phyloP scores from a whole-genome alignment of 352 stramenopile species.

The Plasmopara muralis region DNA sequence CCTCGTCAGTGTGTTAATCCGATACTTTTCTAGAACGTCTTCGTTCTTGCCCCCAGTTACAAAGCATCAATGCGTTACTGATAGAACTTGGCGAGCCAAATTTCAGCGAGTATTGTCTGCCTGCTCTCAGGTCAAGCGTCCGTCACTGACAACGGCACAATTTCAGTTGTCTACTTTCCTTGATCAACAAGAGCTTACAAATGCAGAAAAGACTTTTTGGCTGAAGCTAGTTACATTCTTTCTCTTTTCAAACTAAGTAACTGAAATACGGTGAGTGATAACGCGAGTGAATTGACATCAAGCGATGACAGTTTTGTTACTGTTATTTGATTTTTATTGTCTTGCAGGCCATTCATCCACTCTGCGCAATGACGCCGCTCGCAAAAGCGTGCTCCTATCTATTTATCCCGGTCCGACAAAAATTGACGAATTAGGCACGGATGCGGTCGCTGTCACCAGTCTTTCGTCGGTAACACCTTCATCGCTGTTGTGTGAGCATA shows the following conservation, averaged over 20 bases:
- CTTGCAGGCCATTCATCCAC: constrained; percentile 1
- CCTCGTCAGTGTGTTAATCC: constrained; percentile 20
- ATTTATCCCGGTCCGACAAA: constrained; percentile 19
- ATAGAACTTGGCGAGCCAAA: constrained; percentile 33
- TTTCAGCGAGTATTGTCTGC: constrained; percentile 25
- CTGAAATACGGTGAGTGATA: not conserved
- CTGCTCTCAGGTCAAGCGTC: constrained; percentile 12
- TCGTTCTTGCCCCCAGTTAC: constrained; percentile 8
- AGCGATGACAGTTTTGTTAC: constrained; percentile 20
- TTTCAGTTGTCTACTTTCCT: constrained; percentile 33
- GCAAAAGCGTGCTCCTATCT: constrained; percentile 35
- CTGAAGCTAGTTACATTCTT: constrained; percentile 57
- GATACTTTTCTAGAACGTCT: constrained; percentile 30
- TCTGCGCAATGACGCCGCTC: not conserved
- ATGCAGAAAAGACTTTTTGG: constrained; percentile 44
- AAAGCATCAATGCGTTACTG: constrained; percentile 3
- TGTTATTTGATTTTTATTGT: constrained; percentile 35
- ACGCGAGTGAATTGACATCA: constrained; percentile 1
- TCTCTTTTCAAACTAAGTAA: constrained; percentile 30
- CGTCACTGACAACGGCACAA: constrained; percentile 3
- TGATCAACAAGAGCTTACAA: constrained; percentile 24
- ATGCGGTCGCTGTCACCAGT: constrained; percentile 6
- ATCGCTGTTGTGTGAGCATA: constrained; percentile 15
- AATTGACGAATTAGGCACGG: constrained; percentile 2
- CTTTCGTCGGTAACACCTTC: constrained; percentile 8